A percentile compares a stretch with the other conserved stretches of the same genome.
These are phyloP conservation scores for Lachnellula subtilissima DNA, from an alignment of 2,329 filamentous ascomycete genomes.

Conservation along the genomic window DNA sequence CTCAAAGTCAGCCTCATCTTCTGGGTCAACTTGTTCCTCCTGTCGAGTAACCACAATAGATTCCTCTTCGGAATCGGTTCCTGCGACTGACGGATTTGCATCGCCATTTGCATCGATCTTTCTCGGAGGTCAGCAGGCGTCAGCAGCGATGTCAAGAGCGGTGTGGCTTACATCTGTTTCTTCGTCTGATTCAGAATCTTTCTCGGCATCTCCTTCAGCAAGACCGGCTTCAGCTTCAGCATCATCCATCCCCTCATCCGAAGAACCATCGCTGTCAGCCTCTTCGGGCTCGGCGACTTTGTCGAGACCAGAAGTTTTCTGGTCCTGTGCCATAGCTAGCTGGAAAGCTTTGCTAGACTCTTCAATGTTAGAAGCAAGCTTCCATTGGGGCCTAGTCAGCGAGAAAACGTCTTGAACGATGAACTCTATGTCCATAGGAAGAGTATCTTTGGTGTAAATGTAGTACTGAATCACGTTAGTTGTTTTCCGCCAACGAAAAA, in stretches of 20 bases:
- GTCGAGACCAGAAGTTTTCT: conserved; percentile 71
- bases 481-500: conserved; percentile 5
- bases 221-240: conserved; percentile 55
- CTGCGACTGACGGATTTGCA: conserved; percentile 45
- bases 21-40: conserved; percentile 85
- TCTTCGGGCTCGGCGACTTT: conserved; percentile 69
- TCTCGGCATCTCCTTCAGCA: conserved; percentile 46
- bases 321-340: conserved; percentile 83
- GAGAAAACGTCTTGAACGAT: conserved; percentile 89
- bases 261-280: conserved; percentile 62
- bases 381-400: conserved; percentile 86
- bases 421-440: conserved; percentile 98
- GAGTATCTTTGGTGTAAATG: conserved; percentile 78
- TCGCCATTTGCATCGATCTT: conserved; percentile 42
- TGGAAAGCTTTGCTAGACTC: conserved; percentile 82
- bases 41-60: conserved; percentile 87
- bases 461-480: conserved; percentile 65
- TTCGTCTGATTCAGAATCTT: conserved; percentile 50
- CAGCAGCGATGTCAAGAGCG: background rate
- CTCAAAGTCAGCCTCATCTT: conserved; percentile 95
- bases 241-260: conserved; percentile 70
- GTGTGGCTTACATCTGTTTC: conserved; percentile 48
- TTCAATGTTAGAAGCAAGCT: conserved; percentile 71
- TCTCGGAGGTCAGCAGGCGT: conserved; percentile 6
- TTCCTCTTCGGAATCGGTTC: conserved; percentile 71